Conservation (phyloP, 441 rosid genomes). For the Arabidopsis hybrid region DNA sequence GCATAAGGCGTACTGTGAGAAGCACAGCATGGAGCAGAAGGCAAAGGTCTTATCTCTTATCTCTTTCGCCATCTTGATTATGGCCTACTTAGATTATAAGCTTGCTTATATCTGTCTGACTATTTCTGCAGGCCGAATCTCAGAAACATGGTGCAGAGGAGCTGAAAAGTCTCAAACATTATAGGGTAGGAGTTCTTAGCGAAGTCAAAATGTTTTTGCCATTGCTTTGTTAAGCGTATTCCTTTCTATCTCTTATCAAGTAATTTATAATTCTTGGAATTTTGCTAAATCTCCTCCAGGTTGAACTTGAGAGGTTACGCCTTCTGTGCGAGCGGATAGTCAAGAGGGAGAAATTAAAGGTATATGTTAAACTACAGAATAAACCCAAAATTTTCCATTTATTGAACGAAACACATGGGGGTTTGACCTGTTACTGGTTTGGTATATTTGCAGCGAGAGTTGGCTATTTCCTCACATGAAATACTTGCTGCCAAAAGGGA, state of each 20-base stretch:
- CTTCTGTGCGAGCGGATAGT: slow-evolving; percentile 96
- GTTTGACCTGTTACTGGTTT: slow-evolving; percentile 26
- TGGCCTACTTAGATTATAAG: slow-evolving; percentile 13
- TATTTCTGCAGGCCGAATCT: slow-evolving; percentile 67
- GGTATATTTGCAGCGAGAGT: slow-evolving; percentile 73
- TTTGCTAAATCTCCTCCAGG: slow-evolving; percentile 54
- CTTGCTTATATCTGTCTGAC: slow-evolving; percentile 31
- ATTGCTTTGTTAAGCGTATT: background rate
- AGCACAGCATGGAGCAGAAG: slow-evolving; percentile 91
- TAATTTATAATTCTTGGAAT: background rate
- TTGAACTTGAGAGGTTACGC: slow-evolving; percentile 91
- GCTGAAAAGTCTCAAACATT: slow-evolving; percentile 81
- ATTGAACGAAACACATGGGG: background rate
- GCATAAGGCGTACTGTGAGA: slow-evolving; percentile 95
- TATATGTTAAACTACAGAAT: slow-evolving; percentile 31
- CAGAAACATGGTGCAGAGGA: slow-evolving; percentile 91
- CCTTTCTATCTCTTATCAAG: background rate
- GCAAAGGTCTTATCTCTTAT: slow-evolving; percentile 63
- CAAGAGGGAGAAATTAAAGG: slow-evolving; percentile 97
- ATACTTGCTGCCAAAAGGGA: slow-evolving; percentile 82
- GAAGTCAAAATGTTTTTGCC: slow-evolving; percentile 6
- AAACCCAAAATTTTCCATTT: slow-evolving; percentile 19
- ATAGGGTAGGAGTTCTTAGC: slow-evolving; percentile 61
- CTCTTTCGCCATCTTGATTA: slow-evolving; percentile 18
- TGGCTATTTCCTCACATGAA: slow-evolving; percentile 81